Evolutionary conservation across 495 filamentous ascomycete genomes (phyloP), one percentile per base, ranked within the genome.

Genomic region (Neurospora cerealis): DNA sequence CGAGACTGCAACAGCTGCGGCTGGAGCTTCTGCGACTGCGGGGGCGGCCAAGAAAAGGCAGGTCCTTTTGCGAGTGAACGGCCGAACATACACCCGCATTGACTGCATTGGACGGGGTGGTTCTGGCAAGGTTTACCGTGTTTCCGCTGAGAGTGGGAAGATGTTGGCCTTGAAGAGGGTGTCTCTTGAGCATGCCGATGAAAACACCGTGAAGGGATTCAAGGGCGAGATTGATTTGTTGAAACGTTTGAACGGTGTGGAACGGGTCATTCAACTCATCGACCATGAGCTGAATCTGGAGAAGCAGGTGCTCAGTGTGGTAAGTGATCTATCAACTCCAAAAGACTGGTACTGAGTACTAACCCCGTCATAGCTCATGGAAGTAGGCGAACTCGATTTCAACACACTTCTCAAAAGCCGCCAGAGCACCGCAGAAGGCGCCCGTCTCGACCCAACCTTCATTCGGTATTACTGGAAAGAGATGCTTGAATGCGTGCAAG

Each of bases 391-490:
- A 82, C 89, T 94, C n/a, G 96, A 98, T 78, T 87, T 99, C 78
- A 92, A 94, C 77, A 93, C 92, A 71, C 90, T 98, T 21, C 89
- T 99, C 38, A 79, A 80, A 19, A 91, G 88, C 8, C 88, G 90
- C 42, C 89, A 91, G 38, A 83, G 91, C 40, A 91, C 92, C 69
- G 85, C 89, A 0, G 93, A 95, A 76, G 89, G 92, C 73, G 89
- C 93, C 41, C 84, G 83, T 37, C 92, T 98, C 73, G 96, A 99
- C 79, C 86, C 92, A 11, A 92, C 90, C 70, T 98, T 98, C 77
- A 92, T 94, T n/a, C 91, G 96, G 10, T 93, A 93, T 82, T 97
- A 97, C 84, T 99, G 96, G 96, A 93, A 94, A 78, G 96, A 99
- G 83, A 98, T 99, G 96, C 91, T 99, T 5, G 93, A 96, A 78